Conservation (phyloP, 2,329 filamentous ascomycete species). For the Camillea tinctor region DNA sequence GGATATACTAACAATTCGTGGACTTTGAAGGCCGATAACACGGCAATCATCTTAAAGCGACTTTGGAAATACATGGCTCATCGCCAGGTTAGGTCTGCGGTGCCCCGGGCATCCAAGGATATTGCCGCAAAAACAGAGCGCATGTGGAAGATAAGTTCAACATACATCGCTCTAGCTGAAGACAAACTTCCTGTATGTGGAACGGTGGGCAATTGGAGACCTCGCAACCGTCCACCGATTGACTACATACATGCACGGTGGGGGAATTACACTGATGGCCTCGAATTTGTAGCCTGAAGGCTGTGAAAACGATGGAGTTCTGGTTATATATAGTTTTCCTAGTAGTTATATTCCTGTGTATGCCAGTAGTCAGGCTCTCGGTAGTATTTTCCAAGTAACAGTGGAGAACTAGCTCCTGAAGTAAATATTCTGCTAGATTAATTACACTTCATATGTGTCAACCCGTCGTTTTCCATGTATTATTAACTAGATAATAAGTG, state of each 20-base stretch:
- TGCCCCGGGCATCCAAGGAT: background rate
- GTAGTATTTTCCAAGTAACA: no score
- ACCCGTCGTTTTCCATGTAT: no score
- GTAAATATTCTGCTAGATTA: no score
- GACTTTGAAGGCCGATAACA: slow-evolving; percentile 60
- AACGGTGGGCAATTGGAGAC: background rate
- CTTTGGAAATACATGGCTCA: slow-evolving; percentile 48
- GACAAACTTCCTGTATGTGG: background rate
- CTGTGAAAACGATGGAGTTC: background rate
- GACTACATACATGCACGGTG: background rate
- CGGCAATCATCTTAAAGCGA: slow-evolving; percentile 46
- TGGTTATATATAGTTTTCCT: background rate
- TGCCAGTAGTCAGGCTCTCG: no score
- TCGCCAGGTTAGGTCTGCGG: background rate
- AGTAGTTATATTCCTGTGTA: no score
- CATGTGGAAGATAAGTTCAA: background rate
- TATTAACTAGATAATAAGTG: no score
- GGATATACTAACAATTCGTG: slow-evolving; percentile 62
- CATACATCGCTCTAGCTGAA: background rate
- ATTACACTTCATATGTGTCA: no score
- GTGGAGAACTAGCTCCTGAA: no score
- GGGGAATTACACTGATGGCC: background rate
- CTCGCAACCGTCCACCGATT: background rate
- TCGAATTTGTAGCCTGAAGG: background rate
- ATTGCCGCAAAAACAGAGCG: background rate